A percentile compares a stretch with the other conserved stretches of the same genome.
phyloP scores from a whole-genome alignment of 2,329 filamentous ascomycete species.

The Cyphellophora attinorum region DNA sequence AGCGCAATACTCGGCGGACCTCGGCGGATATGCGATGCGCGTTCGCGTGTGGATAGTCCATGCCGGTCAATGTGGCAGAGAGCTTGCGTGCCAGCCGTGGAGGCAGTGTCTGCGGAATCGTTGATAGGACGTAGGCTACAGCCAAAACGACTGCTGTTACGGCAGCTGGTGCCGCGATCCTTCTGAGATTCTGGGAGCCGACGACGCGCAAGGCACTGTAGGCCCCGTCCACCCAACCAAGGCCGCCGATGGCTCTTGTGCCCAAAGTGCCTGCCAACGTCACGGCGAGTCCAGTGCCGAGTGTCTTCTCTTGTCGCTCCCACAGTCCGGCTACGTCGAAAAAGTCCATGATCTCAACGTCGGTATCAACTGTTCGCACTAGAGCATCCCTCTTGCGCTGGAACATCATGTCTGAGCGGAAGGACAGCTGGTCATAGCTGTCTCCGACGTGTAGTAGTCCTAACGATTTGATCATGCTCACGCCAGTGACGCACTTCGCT shows the following conservation, averaged over 20 bases:
- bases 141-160: constrained; percentile 66
- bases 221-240: constrained; percentile 82
- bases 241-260: constrained; percentile 68
- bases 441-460: constrained; percentile 82
- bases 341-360: constrained; percentile 87
- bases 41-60: constrained; percentile 92
- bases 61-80: constrained; percentile 62
- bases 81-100: constrained; percentile 79
- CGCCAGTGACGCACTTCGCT: constrained; percentile 64
- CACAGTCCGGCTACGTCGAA: constrained; percentile 75
- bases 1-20: constrained; percentile 78
- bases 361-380: constrained; percentile 74
- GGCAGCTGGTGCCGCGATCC: constrained; percentile 70
- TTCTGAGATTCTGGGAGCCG: constrained; percentile 70
- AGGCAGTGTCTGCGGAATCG: constrained; percentile 82
- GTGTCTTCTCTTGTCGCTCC: constrained; percentile 88
- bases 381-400: constrained; percentile 69
- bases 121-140: constrained; percentile 69
- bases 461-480: constrained; percentile 78
- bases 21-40: constrained; percentile 72
- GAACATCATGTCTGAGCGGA: constrained; percentile 93
- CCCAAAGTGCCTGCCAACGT: constrained; percentile 83
- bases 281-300: constrained; percentile 87
- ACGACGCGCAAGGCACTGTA: constrained; percentile 71
- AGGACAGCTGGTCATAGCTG: constrained; percentile 74